Evolutionary conservation across 208 protist species (phyloP), one percentile per base, ranked within the genome.

Genomic region (Wallacemonas sp.): DNA sequence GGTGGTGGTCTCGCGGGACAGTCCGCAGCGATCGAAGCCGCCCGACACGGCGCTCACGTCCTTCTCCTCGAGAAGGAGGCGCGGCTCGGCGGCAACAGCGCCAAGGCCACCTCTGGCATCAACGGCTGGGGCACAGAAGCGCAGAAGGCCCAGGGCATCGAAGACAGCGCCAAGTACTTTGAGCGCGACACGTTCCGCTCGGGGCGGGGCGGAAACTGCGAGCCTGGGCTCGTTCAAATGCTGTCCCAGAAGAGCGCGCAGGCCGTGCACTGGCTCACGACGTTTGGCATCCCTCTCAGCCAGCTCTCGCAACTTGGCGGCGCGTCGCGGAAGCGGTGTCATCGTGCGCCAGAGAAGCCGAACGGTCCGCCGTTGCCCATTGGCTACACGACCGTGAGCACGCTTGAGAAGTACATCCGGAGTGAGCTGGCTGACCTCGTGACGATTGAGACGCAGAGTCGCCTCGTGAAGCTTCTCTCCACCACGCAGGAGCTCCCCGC

Each of bases 81-180:
- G 21, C 79, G 70, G 46, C 52, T 97, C 9, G 97, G 97, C 32
- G 97, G 97, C 61, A 99, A 99, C 80, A 98, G 92, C 41, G 94
- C 90, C 56, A 99, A 99, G 83, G 97, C 97, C 12, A 97, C 92
- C 8, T 98, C 94, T 21, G 97, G 97, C 70, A 99, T 99, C 65
- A 99, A 99, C 70, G 96, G 75, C 17, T 92, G 87, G 76, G 77
- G 78, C 27, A 97, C 97, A 2, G 76, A 78, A 33, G 84, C 90
- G 24, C 96, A 99, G 83, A 79, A 76, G 36, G 65, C 81, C 69
- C 49, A 74, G 30, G 78, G 78, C 39, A 61, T 95, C 61, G 68
- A 77, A 44, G 88, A 95, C 70, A 73, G 58, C 52, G 77, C 80
- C 56, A 84, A 83, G 65, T 89, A 77, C 73, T 96, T 93, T 72